Evolutionary conservation across 2,329 filamentous ascomycete genomes (phyloP), one percentile per base, ranked within the genome.

Genomic region (Claviceps sp.): DNA sequence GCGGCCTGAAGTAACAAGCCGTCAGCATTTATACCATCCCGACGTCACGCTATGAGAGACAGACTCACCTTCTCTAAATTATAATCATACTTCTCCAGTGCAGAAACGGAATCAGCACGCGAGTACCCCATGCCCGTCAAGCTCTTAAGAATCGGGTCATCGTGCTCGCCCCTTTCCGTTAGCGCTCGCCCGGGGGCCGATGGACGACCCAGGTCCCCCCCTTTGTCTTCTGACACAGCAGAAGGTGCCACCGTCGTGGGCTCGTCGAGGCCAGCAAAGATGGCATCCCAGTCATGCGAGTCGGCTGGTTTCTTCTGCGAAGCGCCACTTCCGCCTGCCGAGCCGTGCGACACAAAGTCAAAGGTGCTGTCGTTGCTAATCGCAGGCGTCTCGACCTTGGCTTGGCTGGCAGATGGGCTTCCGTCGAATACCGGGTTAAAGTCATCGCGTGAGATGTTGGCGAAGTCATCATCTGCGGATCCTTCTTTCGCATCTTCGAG

Each of bases 11-110:
- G 30, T 34, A 34, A 34, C 30, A 34, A 34, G 30, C 30, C 30
- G 30, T 34, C 30, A 34, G 30, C 30, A 34, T 34, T 34, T 4
- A 34, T 34, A 34, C 30, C 30, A 34, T 34, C 30, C 30, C 30
- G 30, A 34, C 8, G 26, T 30, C 11, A 11, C 30, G 1, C 30
- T 11, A 34, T 11, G 19, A 39, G 17, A n/a, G 3, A 17, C 22
- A 17, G 30, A 73, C 82, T 71, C 71, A 95, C 91, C 80, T 87
- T 89, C 69, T 95, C 89, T 65, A 96, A 77, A 67, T 96, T 93
- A 70, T 97, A 96, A 70, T 97, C 89, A 65, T 87, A 95, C 67
- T 91, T 90, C 73, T 97, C 91, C 64, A 97, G 71, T 24, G 93
- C 91, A 48, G 75, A 74, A 39, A 96, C 71, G 16, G 89, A 86